These are phyloP conservation scores for Epichloe coenophiala DNA, from an alignment of 2,329 filamentous ascomycete genomes.

Conservation along the genomic window DNA sequence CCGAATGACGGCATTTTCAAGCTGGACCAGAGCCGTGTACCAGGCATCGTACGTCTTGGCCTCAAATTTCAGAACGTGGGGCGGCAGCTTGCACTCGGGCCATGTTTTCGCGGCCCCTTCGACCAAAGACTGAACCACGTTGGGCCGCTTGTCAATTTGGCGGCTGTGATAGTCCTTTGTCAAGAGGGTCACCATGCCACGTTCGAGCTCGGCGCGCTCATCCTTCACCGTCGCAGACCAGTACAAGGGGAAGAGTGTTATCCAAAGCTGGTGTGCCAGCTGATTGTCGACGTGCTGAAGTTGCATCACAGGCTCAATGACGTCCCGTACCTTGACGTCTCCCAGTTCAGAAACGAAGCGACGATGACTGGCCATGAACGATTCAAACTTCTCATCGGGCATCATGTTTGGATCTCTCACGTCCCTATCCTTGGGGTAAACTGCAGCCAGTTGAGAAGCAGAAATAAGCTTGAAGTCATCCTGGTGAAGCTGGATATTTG, in stretches of 20 bases:
- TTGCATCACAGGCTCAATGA: constrained; percentile 81
- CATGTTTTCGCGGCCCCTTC: constrained; percentile 74
- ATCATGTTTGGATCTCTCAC: constrained; percentile 49
- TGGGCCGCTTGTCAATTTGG: constrained; percentile 88
- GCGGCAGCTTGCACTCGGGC: constrained; percentile 83
- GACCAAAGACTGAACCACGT: constrained; percentile 85
- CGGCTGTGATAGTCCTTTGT: constrained; percentile 93
- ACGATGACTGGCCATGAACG: constrained; percentile 62
- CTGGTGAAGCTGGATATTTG: constrained; percentile 60
- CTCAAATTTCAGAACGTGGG: constrained; percentile 90
- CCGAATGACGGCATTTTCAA: constrained; percentile 78
- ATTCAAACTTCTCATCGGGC: constrained; percentile 70
- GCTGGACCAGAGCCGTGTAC: constrained; percentile 85
- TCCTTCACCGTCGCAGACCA: constrained; percentile 84
- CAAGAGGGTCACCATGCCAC: constrained; percentile 76
- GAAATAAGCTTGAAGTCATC: constrained; percentile 76
- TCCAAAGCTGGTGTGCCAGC: constrained; percentile 82
- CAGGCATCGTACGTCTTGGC: constrained; percentile 91
- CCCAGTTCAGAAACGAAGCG: constrained; percentile 75
- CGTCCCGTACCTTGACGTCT: constrained; percentile 75
- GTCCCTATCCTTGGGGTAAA: constrained; percentile 69
- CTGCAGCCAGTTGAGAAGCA: constrained; percentile 57
- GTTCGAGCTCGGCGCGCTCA: constrained; percentile 79
- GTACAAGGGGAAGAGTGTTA: constrained; percentile 78
- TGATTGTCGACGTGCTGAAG: constrained; percentile 79